Evolutionary conservation across 2,329 filamentous ascomycete species (phyloP).

Genomic region (Diaporthe caulivora): DNA sequence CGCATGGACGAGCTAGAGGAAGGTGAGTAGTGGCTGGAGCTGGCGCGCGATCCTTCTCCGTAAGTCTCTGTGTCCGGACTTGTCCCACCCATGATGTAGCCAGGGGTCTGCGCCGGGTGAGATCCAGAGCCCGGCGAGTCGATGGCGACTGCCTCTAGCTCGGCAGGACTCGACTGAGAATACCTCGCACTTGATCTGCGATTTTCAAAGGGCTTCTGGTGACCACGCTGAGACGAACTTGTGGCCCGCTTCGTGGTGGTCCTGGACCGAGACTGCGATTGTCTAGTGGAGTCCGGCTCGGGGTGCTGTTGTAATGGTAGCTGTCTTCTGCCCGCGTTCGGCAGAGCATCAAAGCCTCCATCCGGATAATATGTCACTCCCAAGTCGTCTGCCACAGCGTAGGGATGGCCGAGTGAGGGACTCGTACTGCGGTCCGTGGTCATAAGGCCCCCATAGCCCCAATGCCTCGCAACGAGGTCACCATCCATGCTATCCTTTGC

Average conservation of each 20-base stretch:
- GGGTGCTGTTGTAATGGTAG: conserved; percentile 34
- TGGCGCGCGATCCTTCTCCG: neutral
- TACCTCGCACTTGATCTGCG: conserved; percentile 38
- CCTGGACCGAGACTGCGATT: conserved; percentile 61
- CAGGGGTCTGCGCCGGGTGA: conserved; percentile 64
- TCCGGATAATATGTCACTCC: conserved; percentile 22
- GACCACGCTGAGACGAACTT: conserved; percentile 58
- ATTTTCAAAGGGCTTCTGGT: conserved; percentile 47
- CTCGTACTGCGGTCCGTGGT: conserved; percentile 42
- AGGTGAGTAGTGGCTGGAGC: neutral
- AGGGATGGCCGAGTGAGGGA: conserved; percentile 34
- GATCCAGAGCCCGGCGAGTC: conserved; percentile 55
- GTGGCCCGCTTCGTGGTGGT: conserved; percentile 61
- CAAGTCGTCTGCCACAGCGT: conserved; percentile 28
- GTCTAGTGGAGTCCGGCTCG: conserved; percentile 42
- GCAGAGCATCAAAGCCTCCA: neutral
- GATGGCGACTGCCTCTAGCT: conserved; percentile 46
- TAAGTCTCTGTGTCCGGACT: conserved; percentile 38
- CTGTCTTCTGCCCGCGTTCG: conserved; percentile 9
- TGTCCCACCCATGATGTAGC: conserved; percentile 49
- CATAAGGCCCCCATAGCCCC: neutral
- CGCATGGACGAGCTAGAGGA: conserved; percentile 28
- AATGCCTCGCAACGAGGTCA: neutral
- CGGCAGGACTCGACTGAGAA: conserved; percentile 49
- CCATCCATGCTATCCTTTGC: conserved; percentile 18